A percentile compares a stretch with the other conserved stretches of the same genome.
Conservation (phyloP, 2,329 filamentous ascomycete species). For the Fusarium incarnatum region DNA sequence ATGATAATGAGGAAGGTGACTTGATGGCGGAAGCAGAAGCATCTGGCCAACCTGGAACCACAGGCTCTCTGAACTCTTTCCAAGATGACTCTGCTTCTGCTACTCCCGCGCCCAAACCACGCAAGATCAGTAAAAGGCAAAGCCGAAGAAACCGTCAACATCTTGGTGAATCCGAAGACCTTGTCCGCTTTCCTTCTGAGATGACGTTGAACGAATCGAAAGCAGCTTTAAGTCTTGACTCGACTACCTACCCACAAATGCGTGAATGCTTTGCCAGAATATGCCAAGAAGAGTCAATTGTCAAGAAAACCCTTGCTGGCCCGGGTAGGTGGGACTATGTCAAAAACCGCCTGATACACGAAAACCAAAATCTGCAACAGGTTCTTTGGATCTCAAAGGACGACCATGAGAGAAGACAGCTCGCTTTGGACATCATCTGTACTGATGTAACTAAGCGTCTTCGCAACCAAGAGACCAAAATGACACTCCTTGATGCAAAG, state of each 20-base stretch:
- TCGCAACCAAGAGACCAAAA: conserved; percentile 71
- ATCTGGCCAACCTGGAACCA: conserved; percentile 1
- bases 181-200: conserved; percentile 83
- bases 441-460: conserved; percentile 85
- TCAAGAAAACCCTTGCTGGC: conserved; percentile 81
- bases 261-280: conserved; percentile 76
- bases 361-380: conserved; percentile 71
- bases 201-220: conserved; percentile 85
- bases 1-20: conserved; percentile 22
- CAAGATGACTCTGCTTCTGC: not conserved
- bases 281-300: conserved; percentile 73
- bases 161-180: conserved; percentile 74
- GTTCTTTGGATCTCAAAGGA: conserved; percentile 70
- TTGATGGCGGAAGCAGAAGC: conserved; percentile 7
- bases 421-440: conserved; percentile 83
- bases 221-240: conserved; percentile 73
- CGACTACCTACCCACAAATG: conserved; percentile 70
- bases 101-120: not conserved
- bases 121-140: conserved; percentile 58
- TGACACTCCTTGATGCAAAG: conserved; percentile 81
- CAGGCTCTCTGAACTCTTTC: not conserved
- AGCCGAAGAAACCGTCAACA: conserved; percentile 75
- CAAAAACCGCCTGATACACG: conserved; percentile 74
- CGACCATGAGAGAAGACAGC: conserved; percentile 69
- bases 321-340: conserved; percentile 78